Evolutionary conservation across 2,329 filamentous ascomycete species (phyloP), one percentile per base, ranked within the genome.

Genomic region (Ceratocystis eucalypticola): DNA sequence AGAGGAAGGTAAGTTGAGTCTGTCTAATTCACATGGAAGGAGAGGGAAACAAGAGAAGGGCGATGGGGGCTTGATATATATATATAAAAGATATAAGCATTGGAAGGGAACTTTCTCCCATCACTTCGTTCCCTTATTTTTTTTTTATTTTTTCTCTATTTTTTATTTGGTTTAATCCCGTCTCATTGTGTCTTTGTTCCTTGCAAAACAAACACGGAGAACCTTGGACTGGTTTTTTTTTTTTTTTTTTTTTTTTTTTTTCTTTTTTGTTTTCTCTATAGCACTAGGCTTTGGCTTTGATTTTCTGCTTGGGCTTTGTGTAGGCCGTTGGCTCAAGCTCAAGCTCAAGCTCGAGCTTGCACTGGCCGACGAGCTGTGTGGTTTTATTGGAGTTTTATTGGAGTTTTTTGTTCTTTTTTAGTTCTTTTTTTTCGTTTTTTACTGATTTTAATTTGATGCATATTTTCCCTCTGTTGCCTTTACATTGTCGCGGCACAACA

Each of bases 171-270:
- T 57, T 57, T 57, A 57, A 57, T 57, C 12, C 53, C 53, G 53
- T 57, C 53, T 33, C 53, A 57, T 57, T 57, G 53, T 57, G 53
- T 57, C 53, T 57, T 57, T 57, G 53, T 57, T 33, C 53, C 53
- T 57, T 57, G 53, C 53, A 22, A 57, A 28, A 30, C 53, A 57
- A 57, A 57, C 53, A 57, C 53, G 53, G 53, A 57, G 53, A 57
- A 25, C 53, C 30, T 57, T 25, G 53, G 22, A 6, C 37, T 15
- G 12, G 37, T 1, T 41, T 15, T 41, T 53, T 53, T 50, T 41
- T 53, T 53, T 50, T 8, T 2, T 22, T 2, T 22, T 2, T 12
- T 12, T 20, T 15, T 30, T 30, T 50, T 37, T 50, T 30, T 30
- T 53, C 3, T 48, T 53, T 41, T 53, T 53, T 22, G 1, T 65